phyloP scores from a whole-genome alignment of 257 asterid genomes.

The Rehmannia glutinosa region DNA sequence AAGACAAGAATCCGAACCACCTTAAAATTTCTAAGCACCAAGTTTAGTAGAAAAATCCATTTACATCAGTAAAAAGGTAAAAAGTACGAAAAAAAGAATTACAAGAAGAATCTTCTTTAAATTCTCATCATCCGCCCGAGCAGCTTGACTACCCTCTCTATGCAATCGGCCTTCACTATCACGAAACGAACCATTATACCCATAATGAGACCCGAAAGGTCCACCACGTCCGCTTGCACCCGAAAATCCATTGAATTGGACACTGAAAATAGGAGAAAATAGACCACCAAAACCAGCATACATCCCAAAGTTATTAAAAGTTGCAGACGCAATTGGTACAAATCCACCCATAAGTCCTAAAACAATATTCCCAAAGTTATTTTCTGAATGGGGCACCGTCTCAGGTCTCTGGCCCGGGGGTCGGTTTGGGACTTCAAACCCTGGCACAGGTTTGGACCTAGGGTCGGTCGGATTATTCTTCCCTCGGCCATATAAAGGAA shows the following conservation, averaged over 20 bases:
- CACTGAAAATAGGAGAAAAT: conserved; percentile 39
- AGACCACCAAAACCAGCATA: conserved; percentile 64
- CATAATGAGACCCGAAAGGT: conserved; percentile 32
- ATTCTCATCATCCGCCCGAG: conserved; percentile 44
- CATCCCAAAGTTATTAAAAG: conserved; percentile 44
- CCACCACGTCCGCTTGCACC: conserved; percentile 19
- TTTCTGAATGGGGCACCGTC: conserved; percentile 33
- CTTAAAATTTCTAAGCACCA: not conserved
- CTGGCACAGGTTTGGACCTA: conserved; percentile 59
- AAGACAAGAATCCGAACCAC: not conserved
- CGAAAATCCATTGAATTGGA: conserved; percentile 44
- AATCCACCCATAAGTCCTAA: conserved; percentile 58
- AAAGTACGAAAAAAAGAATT: conserved; percentile 31
- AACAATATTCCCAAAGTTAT: conserved; percentile 27
- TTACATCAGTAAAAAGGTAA: conserved; percentile 35
- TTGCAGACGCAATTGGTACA: conserved; percentile 48
- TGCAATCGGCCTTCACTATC: conserved; percentile 16
- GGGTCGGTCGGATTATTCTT: conserved; percentile 56
- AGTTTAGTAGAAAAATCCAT: not conserved
- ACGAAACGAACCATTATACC: conserved; percentile 27
- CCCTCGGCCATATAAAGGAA: conserved; percentile 76
- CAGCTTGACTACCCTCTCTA: conserved; percentile 23
- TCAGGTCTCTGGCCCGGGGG: conserved; percentile 69
- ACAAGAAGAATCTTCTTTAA: conserved; percentile 40
- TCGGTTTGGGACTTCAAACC: conserved; percentile 60